These are phyloP conservation scores for Venturia nashicola DNA, from an alignment of 2,329 filamentous ascomycete genomes.

Conservation along the genomic window DNA sequence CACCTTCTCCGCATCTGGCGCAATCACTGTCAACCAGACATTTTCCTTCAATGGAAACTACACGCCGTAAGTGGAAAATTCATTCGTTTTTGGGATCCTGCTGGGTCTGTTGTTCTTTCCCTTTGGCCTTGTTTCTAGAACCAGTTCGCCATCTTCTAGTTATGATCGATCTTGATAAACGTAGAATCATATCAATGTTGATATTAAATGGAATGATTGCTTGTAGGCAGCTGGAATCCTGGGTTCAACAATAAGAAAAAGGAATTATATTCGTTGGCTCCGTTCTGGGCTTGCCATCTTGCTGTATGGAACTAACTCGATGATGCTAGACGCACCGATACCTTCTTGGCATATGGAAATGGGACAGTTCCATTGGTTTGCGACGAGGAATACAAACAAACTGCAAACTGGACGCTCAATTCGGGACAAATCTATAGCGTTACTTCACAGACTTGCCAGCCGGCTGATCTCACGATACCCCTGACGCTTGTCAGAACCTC, in stretches of 20 bases:
- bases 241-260: neutral
- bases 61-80: neutral
- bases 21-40: constrained; percentile 12
- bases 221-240: too few species aligned
- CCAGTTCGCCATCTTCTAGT: neutral
- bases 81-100: neutral
- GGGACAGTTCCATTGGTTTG: neutral
- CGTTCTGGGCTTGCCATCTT: too few species aligned
- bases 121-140: neutral
- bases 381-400: constrained; percentile 1
- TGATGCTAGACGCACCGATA: neutral
- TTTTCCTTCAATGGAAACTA: neutral
- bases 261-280: too few species aligned
- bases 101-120: too few species aligned
- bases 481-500: neutral
- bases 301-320: neutral
- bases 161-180: neutral
- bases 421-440: constrained; percentile 10
- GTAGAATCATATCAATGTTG: too few species aligned
- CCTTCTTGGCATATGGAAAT: neutral
- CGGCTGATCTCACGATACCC: neutral
- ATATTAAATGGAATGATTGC: too few species aligned
- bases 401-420: constrained; percentile 11
- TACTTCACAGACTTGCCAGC: constrained; percentile 1
- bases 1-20: constrained; percentile 10